These are phyloP conservation scores for Hemerocallis citrina DNA, from an alignment of 106 monocot species.

Conservation along the genomic window DNA sequence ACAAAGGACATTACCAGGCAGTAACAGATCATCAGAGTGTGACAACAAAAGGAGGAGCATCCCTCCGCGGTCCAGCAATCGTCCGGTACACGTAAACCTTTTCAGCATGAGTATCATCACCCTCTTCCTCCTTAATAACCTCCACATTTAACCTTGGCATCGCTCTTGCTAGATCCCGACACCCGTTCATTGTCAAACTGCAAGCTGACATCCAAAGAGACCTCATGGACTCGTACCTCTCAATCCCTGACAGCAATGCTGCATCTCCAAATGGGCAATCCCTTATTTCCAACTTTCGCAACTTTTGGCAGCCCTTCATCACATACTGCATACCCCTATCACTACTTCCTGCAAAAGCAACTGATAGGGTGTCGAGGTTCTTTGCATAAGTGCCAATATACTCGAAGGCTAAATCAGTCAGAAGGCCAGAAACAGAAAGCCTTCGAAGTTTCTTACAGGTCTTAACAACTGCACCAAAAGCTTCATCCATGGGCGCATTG, in stretches of 20 bases:
- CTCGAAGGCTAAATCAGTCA: constrained; percentile 21
- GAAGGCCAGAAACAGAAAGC: constrained; percentile 23
- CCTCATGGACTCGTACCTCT: constrained; percentile 12
- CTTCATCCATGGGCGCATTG: constrained; percentile 22
- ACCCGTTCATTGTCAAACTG: constrained; percentile 7
- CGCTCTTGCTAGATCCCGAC: constrained; percentile 11
- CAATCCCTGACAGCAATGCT: constrained; percentile 12
- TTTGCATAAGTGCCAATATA: constrained; percentile 24
- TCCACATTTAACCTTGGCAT: constrained; percentile 29
- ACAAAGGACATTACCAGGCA: constrained; percentile 9
- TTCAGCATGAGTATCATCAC: constrained; percentile 10
- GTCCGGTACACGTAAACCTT: constrained; percentile 33
- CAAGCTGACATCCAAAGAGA: constrained; percentile 28
- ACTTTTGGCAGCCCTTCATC: constrained; percentile 15
- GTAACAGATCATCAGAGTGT: constrained; percentile 14
- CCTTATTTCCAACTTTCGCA: constrained; percentile 22
- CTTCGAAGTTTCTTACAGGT: constrained; percentile 14
- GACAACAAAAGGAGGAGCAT: constrained; percentile 26
- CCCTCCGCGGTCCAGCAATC: constrained; percentile 30
- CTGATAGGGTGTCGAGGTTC: constrained; percentile 22
- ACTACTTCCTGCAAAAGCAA: constrained; percentile 25
- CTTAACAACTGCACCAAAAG: constrained; percentile 19
- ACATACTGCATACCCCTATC: constrained; percentile 22
- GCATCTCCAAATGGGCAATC: constrained; percentile 23
- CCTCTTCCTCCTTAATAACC: constrained; percentile 10